phyloP scores from a whole-genome alignment of 2,329 filamentous ascomycete species.

The Xylariaceae sp. region DNA sequence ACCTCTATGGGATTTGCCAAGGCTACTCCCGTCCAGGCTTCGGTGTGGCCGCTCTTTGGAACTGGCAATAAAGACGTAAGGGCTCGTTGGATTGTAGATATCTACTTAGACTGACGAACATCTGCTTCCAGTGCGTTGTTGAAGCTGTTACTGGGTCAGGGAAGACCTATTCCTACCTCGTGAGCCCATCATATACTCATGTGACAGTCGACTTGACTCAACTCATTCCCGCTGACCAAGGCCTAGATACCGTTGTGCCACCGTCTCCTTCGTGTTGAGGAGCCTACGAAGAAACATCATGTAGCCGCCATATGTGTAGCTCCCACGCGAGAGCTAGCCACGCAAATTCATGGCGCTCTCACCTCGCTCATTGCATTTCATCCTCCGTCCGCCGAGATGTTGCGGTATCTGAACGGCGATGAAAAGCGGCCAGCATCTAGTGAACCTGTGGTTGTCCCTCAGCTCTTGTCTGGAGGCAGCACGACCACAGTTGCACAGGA shows the following conservation, averaged over 20 bases:
- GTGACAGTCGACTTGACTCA: no score
- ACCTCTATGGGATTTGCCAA: constrained; percentile 75
- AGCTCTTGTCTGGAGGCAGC: constrained; percentile 78
- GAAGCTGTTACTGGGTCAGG: constrained; percentile 83
- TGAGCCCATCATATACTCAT: no score
- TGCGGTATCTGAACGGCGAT: constrained; percentile 46
- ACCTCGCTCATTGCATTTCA: constrained; percentile 75
- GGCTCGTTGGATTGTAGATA: neutral
- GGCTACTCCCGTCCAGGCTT: constrained; percentile 93
- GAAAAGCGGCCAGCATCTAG: constrained; percentile 44
- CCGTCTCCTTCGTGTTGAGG: constrained; percentile 69
- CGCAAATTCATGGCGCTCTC: constrained; percentile 81
- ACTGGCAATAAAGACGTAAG: constrained; percentile 23
- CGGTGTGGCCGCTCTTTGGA: constrained; percentile 80
- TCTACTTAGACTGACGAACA: constrained; percentile 6
- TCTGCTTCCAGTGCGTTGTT: constrained; percentile 6
- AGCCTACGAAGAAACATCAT: constrained; percentile 82
- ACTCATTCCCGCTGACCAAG: no score
- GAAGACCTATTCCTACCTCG: constrained; percentile 67
- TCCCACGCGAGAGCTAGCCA: constrained; percentile 85
- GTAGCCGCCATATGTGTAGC: constrained; percentile 87
- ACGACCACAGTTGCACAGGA: constrained; percentile 75
- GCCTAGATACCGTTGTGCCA: constrained; percentile 81
- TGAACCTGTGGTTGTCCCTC: constrained; percentile 61
- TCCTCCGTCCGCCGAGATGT: constrained; percentile 61